phyloP scores from a whole-genome alignment of 805 yeast genomes.

The Cyberlindnera meyerae region DNA sequence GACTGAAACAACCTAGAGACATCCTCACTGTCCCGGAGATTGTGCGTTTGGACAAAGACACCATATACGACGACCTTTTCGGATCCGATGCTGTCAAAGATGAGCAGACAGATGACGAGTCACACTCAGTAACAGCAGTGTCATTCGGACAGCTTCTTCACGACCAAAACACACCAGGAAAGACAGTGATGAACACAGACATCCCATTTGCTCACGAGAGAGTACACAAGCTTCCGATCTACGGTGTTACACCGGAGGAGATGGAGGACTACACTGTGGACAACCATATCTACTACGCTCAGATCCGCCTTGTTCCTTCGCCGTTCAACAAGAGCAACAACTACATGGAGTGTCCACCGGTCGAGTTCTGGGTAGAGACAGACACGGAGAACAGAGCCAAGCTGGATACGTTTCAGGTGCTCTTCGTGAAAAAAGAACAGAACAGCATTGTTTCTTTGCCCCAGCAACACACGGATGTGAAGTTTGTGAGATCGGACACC shows the following conservation, averaged over 20 bases:
- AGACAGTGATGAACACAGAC: slow-evolving; percentile 17
- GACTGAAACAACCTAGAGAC: slow-evolving; percentile 19
- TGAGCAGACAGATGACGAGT: not conserved
- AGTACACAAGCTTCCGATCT: slow-evolving; percentile 15
- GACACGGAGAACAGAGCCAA: slow-evolving; percentile 33
- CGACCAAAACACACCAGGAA: slow-evolving; percentile 8
- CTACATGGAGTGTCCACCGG: slow-evolving; percentile 41
- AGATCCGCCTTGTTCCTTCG: slow-evolving; percentile 43
- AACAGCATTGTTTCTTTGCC: slow-evolving; percentile 41
- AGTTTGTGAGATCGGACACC: slow-evolving; percentile 27
- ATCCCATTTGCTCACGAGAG: slow-evolving; percentile 20
- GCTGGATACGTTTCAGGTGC: slow-evolving; percentile 31
- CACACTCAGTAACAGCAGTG: slow-evolving; percentile 20
- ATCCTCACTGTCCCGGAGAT: slow-evolving; percentile 1
- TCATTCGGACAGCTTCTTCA: slow-evolving; percentile 22
- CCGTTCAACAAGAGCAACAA: slow-evolving; percentile 29
- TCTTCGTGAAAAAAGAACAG: slow-evolving; percentile 43
- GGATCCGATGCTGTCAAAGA: not conserved
- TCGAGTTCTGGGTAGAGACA: slow-evolving; percentile 52
- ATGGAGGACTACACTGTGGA: slow-evolving; percentile 16
- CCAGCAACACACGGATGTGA: slow-evolving; percentile 36
- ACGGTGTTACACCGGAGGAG: slow-evolving; percentile 7
- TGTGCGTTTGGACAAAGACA: slow-evolving; percentile 6
- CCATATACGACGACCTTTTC: slow-evolving; percentile 13
- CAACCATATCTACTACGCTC: slow-evolving; percentile 34